Evolutionary conservation across 495 filamentous ascomycete genomes (phyloP).

Genomic region (Penicillium robsamsonii): DNA sequence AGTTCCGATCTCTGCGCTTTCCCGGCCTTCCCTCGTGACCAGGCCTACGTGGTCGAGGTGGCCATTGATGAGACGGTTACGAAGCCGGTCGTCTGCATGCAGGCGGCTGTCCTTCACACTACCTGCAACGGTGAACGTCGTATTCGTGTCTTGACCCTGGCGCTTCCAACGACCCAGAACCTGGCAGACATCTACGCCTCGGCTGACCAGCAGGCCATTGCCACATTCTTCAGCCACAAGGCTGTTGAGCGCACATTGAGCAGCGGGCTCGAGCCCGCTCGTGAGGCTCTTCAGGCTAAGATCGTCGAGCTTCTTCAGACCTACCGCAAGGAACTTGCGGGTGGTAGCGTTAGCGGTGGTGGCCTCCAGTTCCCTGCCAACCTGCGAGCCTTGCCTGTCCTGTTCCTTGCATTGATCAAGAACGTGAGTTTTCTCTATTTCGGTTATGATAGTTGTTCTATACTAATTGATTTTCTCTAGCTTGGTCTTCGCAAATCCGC

Average conservation of each 20-base stretch:
- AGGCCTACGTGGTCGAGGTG: conserved; percentile 98
- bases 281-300: conserved; percentile 87
- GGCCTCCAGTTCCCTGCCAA: conserved; percentile 94
- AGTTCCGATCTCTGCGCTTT: conserved; percentile 96
- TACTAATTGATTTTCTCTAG: conserved; percentile 39
- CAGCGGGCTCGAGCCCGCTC: conserved; percentile 82
- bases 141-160: conserved; percentile 91
- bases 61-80: conserved; percentile 92
- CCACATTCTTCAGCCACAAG: conserved; percentile 95
- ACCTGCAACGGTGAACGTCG: conserved; percentile 96
- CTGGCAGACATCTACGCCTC: conserved; percentile 91
- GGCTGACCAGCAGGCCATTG: conserved; percentile 89
- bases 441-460: background rate
- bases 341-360: conserved; percentile 88
- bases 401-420: conserved; percentile 94
- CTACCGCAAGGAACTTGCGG: conserved; percentile 94
- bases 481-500: conserved; percentile 92
- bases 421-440: conserved; percentile 57
- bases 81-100: conserved; percentile 93
- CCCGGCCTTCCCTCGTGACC: conserved; percentile 95
- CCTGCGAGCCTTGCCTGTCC: conserved; percentile 76
- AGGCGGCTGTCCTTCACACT: conserved; percentile 95
- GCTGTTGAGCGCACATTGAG: conserved; percentile 87
- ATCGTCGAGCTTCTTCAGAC: conserved; percentile 89
- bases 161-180: conserved; percentile 86